These are phyloP conservation scores for Cyberlindnera galapagoensis DNA, from an alignment of 805 yeast genomes.

Conservation along the genomic window DNA sequence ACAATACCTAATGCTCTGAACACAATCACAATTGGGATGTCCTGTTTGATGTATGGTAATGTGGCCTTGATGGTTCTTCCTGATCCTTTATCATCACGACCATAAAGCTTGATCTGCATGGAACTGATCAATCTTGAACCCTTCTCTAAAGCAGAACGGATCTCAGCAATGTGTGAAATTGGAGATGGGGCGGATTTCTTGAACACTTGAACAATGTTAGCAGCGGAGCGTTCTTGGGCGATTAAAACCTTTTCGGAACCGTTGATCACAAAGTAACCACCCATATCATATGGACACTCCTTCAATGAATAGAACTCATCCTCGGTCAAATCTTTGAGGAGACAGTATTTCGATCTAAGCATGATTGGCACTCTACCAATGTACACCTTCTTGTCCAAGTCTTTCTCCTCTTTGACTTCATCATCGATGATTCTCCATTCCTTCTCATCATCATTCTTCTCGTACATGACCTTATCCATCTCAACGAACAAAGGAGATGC, in stretches of 20 bases:
- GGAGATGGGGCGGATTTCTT: constrained; percentile 97
- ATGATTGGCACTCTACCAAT: constrained; percentile 97
- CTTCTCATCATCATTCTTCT: constrained; percentile 69
- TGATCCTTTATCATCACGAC: constrained; percentile 69
- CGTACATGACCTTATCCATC: constrained; percentile 84
- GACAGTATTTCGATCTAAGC: constrained; percentile 95
- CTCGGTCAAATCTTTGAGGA: constrained; percentile 82
- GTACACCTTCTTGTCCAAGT: constrained; percentile 65
- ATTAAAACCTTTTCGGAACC: constrained; percentile 97
- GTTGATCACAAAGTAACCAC: constrained; percentile 96
- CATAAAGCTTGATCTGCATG: constrained; percentile 87
- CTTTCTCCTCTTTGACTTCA: constrained; percentile 50
- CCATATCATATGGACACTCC: constrained; percentile 99
- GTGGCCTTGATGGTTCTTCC: constrained; percentile 92
- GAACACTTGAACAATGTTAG: constrained; percentile 97
- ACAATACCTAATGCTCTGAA: constrained; percentile 98
- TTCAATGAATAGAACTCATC: constrained; percentile 91
- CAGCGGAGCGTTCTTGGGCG: constrained; percentile 98
- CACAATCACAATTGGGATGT: constrained; percentile 93
- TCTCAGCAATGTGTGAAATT: constrained; percentile 91
- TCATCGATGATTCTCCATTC: constrained; percentile 55
- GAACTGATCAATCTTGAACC: constrained; percentile 93
- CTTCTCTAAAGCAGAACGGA: constrained; percentile 92
- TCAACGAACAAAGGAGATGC: constrained; percentile 95
- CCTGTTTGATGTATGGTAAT: constrained; percentile 92